phyloP scores from a whole-genome alignment of 371 early-diverging fungal species.

The Entomophthora muscae region DNA sequence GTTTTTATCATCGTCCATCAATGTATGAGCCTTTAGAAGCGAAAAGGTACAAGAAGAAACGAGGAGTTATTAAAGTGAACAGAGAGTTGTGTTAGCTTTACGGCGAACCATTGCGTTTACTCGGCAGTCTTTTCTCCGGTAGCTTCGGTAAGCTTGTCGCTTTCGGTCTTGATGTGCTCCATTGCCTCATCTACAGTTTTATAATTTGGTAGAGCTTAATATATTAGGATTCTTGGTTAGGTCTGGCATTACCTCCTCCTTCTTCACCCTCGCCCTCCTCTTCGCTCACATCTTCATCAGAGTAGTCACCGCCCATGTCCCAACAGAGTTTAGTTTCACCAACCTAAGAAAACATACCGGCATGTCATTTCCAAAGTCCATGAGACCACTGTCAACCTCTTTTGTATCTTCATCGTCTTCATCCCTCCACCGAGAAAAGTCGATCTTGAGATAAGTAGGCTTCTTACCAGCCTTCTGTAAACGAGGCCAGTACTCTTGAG shows the following conservation, averaged over 20 bases:
- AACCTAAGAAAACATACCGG: constrained; percentile 16
- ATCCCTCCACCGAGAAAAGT: constrained; percentile 81
- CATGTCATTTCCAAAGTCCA: constrained; percentile 20
- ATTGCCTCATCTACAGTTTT: constrained; percentile 59
- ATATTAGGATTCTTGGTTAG: background rate
- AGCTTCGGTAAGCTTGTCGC: constrained; percentile 86
- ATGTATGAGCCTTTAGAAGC: too few relatives aligned
- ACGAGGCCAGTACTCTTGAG: constrained; percentile 63
- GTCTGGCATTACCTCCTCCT: background rate
- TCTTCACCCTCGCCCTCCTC: background rate
- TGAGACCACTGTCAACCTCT: constrained; percentile 23
- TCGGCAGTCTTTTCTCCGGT: constrained; percentile 21
- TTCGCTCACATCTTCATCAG: background rate
- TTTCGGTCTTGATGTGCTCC: constrained; percentile 77
- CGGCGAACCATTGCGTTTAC: too few relatives aligned
- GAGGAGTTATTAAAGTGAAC: too few relatives aligned
- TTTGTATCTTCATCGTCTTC: constrained; percentile 87
- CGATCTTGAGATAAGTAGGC: constrained; percentile 68
- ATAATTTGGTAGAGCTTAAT: background rate
- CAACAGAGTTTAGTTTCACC: background rate
- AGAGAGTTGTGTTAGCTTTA: too few relatives aligned
- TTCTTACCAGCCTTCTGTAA: constrained; percentile 50
- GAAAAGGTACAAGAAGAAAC: too few relatives aligned
- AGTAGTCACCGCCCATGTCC: background rate
- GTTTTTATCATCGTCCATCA: too few relatives aligned